Conservation (phyloP, 2,329 filamentous ascomycete species). For the Ophiosphaerella korrae region DNA sequence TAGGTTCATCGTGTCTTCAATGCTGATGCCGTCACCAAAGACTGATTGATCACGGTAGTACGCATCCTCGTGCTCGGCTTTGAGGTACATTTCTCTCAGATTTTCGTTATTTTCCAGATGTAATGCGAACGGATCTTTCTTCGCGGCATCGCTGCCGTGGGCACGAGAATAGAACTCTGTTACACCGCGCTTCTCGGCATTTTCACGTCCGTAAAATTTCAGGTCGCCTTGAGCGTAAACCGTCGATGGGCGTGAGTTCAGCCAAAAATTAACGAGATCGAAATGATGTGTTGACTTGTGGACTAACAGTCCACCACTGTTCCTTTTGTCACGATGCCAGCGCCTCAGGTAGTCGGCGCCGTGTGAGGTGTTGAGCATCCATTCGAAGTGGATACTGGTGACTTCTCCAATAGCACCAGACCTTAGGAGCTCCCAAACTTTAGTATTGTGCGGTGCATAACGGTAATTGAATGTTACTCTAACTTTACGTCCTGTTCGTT, state of each 20-base stretch:
- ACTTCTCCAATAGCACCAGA: conserved; percentile 63
- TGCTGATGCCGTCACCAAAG: conserved; percentile 67
- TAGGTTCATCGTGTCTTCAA: conserved; percentile 68
- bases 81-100: conserved; percentile 64
- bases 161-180: conserved; percentile 59
- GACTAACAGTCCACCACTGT: conserved; percentile 64
- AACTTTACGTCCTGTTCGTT: conserved; percentile 55
- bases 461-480: conserved; percentile 69
- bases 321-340: conserved; percentile 66
- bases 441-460: conserved; percentile 69
- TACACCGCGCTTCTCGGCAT: conserved; percentile 62
- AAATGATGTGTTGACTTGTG: conserved; percentile 70
- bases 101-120: conserved; percentile 59
- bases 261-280: conserved; percentile 68
- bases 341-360: conserved; percentile 68
- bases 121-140: conserved; percentile 63
- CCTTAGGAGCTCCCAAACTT: conserved; percentile 59
- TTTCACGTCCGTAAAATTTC: conserved; percentile 66
- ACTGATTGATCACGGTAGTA: conserved; percentile 68
- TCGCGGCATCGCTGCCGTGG: conserved; percentile 57
- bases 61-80: conserved; percentile 67
- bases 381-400: conserved; percentile 65
- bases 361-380: conserved; percentile 66
- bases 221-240: conserved; percentile 65
- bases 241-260: conserved; percentile 59